These are phyloP conservation scores for Lactarius vividus DNA, from an alignment of 768 basidiomycete genomes.

Conservation along the genomic window DNA sequence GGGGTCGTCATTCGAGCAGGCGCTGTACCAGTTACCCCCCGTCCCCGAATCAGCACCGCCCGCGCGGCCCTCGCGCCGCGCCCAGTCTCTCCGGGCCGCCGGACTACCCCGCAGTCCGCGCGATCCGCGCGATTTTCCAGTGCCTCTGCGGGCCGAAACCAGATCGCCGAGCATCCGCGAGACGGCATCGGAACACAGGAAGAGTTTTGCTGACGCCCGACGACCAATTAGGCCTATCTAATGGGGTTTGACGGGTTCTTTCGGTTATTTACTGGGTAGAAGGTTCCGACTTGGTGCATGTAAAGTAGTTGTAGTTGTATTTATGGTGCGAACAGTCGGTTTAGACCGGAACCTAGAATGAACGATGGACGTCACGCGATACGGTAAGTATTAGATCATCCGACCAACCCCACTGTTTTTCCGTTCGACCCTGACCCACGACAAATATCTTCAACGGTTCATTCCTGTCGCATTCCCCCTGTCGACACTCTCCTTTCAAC, in stretches of 20 bases:
- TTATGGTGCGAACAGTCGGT: neutral
- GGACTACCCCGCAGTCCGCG: conserved; percentile 5
- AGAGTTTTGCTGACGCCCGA: neutral
- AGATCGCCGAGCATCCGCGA: neutral
- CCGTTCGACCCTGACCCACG: neutral
- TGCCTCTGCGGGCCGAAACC: neutral
- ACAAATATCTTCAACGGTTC: neutral
- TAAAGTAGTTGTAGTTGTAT: neutral
- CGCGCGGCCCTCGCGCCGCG: neutral
- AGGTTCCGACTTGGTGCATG: neutral
- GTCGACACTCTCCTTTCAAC: neutral
- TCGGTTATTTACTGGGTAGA: neutral
- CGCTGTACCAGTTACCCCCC: neutral
- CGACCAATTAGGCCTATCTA: neutral
- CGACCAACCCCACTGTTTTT: neutral
- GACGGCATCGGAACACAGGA: neutral
- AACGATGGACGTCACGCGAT: too few relatives aligned
- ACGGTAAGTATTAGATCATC: neutral
- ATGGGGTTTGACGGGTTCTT: neutral
- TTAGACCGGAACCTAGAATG: neutral
- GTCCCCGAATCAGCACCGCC: neutral
- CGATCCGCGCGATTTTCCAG: conserved; percentile 1
- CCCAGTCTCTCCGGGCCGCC: neutral
- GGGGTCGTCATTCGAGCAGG: neutral
- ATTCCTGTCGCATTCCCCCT: neutral